Conservation (phyloP, 2,329 filamentous ascomycete genomes). For the Nigrograna mackinnonii region DNA sequence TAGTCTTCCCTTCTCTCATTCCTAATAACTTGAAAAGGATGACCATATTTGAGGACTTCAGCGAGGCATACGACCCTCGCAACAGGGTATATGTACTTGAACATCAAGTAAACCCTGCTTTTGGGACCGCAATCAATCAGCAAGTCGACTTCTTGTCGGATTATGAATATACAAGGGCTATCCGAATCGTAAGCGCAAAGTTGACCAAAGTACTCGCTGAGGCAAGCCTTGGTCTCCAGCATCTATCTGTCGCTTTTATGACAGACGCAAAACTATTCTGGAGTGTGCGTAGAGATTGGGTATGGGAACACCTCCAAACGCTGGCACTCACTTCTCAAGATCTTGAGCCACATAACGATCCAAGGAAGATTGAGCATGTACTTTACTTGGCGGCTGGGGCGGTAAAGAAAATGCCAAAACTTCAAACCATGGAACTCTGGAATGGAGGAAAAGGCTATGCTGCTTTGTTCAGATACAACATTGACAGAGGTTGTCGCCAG, state of each 20-base stretch:
- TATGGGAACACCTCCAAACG: conserved; percentile 3
- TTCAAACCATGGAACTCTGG: conserved; percentile 9
- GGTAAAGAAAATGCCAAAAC: conserved; percentile 8
- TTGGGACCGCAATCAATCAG: not conserved
- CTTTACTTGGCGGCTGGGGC: conserved; percentile 5
- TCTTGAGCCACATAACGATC: conserved; percentile 1
- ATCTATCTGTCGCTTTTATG: conserved; percentile 11
- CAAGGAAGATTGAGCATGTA: conserved; percentile 2
- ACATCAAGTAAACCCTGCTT: not conserved
- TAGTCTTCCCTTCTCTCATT: conserved; percentile 3
- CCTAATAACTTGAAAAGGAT: conserved; percentile 6
- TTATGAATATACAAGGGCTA: conserved; percentile 1
- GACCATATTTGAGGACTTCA: conserved; percentile 9
- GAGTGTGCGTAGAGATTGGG: conserved; percentile 6
- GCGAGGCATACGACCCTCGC: conserved; percentile 4
- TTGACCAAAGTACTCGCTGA: conserved; percentile 3
- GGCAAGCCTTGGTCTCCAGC: conserved; percentile 9
- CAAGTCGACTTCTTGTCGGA: not conserved
- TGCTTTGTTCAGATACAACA: conserved; percentile 8
- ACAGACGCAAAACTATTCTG: conserved; percentile 6
- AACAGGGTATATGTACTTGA: not conserved
- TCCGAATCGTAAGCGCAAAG: conserved; percentile 2
- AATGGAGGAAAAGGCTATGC: conserved; percentile 8
- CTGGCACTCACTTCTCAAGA: conserved; percentile 6
- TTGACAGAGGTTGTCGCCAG: not conserved